Evolutionary conservation across 441 rosid genomes (phyloP).

Genomic region (Croton setiger): DNA sequence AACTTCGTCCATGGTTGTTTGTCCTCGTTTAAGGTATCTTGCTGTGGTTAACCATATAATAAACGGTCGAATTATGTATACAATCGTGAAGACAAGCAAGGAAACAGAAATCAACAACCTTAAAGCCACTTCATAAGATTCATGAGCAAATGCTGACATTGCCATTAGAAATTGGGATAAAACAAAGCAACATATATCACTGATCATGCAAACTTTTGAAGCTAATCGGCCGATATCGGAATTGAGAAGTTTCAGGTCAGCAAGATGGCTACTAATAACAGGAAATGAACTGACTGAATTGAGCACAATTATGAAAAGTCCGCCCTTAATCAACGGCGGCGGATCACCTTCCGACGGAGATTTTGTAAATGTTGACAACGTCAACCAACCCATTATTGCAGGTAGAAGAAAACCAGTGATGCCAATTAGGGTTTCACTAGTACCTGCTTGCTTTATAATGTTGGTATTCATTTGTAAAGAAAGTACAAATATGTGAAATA

Average conservation of each 20-base stretch:
- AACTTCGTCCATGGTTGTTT: constrained; percentile 14
- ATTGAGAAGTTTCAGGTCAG: constrained; percentile 39
- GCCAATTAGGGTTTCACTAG: constrained; percentile 25
- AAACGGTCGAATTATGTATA: constrained; percentile 15
- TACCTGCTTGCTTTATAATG: constrained; percentile 23
- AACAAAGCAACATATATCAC: constrained; percentile 22
- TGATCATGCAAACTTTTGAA: constrained; percentile 26
- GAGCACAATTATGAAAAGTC: neutral
- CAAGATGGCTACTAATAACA: constrained; percentile 32
- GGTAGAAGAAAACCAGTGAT: constrained; percentile 15
- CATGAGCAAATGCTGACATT: neutral
- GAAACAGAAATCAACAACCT: neutral
- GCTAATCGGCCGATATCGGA: constrained; percentile 46
- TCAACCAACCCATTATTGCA: constrained; percentile 8
- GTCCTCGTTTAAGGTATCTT: neutral
- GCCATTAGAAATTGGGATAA: neutral
- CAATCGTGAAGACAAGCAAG: neutral
- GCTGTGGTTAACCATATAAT: constrained; percentile 16
- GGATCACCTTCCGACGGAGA: constrained; percentile 2
- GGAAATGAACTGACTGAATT: constrained; percentile 22
- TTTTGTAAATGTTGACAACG: constrained; percentile 5
- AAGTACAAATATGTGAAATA: constrained; percentile 27
- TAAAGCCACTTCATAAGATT: neutral
- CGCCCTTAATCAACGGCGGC: neutral
- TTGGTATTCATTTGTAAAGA: constrained; percentile 26